Evolutionary conservation across 106 monocot species (phyloP), one percentile per base, ranked within the genome.

Genomic region (Ottelia alismoides): DNA sequence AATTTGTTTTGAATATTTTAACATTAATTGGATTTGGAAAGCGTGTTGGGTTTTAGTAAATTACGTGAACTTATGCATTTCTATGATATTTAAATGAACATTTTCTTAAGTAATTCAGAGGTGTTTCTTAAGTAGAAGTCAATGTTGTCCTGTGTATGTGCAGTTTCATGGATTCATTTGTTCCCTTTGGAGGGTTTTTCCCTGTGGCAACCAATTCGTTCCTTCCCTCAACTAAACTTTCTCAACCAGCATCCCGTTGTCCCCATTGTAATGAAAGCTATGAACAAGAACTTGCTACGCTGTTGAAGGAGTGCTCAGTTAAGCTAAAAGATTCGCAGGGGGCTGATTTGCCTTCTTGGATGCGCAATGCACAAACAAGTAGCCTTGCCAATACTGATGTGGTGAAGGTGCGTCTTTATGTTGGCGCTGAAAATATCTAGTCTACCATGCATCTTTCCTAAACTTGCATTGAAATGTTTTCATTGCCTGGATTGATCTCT

Each of bases 231-330:
- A 81, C 43, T 27, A 69, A 57, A 65, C 63, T 65, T 24, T 61
- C 55, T 51, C 61, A 53, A 23, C 49, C 72, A 11, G 27, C 30
- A 26, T 18, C 52, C 51, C 78, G 62, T 12, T 96, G 94, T 66
- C 64, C 60, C n/a, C 49, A 50, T 10, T 88, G 84, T 59, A 74
- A 70, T 49, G 78, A 82, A 46, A 72, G 65, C 25, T 88, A 74
- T 54, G 78, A 88, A 71, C 57, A 84, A 71, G 88, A 96, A 56
- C 64, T 69, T 62, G 65, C 76, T 66, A 65, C 56, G 12, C 27
- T 78, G 51, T 29, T 76, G 27, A 81, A 84, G 64, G 74, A 61
- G 44, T 31, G 53, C 46, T 68, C 58, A 28, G 31, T 64, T 68
- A 50, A 70, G 22, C 20, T 20, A 31, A 60, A 29, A 58, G 66